Conservation (phyloP, 345 rosid species). For the Acer saccharum region DNA sequence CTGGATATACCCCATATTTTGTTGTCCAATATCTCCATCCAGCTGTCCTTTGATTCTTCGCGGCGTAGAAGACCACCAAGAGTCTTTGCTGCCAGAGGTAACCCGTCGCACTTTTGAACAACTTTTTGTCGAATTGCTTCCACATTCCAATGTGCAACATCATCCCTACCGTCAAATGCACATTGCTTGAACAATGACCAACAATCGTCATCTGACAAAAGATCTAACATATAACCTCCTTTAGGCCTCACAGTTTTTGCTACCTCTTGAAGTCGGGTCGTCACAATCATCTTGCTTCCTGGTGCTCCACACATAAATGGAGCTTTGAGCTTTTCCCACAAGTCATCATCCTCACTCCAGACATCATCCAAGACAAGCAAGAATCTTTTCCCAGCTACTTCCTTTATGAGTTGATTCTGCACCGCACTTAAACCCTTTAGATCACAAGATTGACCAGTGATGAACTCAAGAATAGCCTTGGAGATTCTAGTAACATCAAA, state of each 20-base stretch:
- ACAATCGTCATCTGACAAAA: constrained; percentile 15
- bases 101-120: constrained; percentile 11
- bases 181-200: constrained; percentile 13
- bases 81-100: constrained; percentile 20
- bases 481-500: constrained; percentile 22
- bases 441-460: neutral
- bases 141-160: neutral
- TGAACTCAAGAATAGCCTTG: constrained; percentile 14
- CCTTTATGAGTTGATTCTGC: neutral
- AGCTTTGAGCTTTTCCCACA: constrained; percentile 16
- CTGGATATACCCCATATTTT: neutral
- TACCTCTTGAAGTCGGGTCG: constrained; percentile 16
- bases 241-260: neutral
- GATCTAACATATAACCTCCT: neutral
- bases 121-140: constrained; percentile 14
- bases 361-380: constrained; percentile 31
- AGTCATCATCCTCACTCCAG: constrained; percentile 13
- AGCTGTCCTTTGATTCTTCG: neutral
- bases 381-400: constrained; percentile 2
- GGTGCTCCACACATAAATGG: neutral
- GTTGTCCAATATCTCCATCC: neutral
- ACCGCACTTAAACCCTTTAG: neutral
- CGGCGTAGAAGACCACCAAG: constrained; percentile 1
- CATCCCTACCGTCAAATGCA: constrained; percentile 14
- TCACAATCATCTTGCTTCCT: constrained; percentile 23